Evolutionary conservation across 257 asterid genomes (phyloP), one percentile per base, ranked within the genome.

Genomic region (Forsythia viridissima): DNA sequence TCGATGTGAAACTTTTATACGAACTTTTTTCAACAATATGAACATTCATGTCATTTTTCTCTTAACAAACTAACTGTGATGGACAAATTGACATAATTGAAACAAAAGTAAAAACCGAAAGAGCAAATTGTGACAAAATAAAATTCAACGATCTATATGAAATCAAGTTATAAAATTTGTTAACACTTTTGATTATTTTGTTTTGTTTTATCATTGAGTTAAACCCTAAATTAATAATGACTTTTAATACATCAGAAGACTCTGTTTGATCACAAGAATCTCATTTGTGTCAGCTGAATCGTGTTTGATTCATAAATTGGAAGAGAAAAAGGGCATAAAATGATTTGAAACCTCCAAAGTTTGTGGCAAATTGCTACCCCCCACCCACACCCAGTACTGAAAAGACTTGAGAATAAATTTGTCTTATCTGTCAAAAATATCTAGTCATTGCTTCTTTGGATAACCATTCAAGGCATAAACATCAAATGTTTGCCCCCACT

Each of bases 231-330:
- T 30, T 30, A 30, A 1, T 30, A 30, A 1, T 30, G 34, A 30
- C 34, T 30, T 30, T 30, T 30, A 30, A 30, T 30, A 30, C 34
- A 30, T 30, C 34, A 30, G 34, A 30, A 30, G 34, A 30, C 16
- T 51, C 5, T 11, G n/a, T 12, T 51, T 1, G 16, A 51, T 51
- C n/a, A 51, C 16, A 51, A 51, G 59, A 51, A 44, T 77, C 68
- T 44, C 39, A 34, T 41, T 43, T 74, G 9, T 12, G 44, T 82
- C 81, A 82, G 76, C 76, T 79, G 83, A 30, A 82, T 82, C 83
- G 79, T 80, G 81, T 82, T 80, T 75, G 65, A 63, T 46, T 71
- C 83, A 71, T 75, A 30, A 79, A 70, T 74, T 65, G 18, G 16
- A 51, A 51, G 15, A 51, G 18, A 51, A 51, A 51, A 51, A 11